phyloP scores from a whole-genome alignment of 1,284 basidiomycete species.

The Naganishia albida region DNA sequence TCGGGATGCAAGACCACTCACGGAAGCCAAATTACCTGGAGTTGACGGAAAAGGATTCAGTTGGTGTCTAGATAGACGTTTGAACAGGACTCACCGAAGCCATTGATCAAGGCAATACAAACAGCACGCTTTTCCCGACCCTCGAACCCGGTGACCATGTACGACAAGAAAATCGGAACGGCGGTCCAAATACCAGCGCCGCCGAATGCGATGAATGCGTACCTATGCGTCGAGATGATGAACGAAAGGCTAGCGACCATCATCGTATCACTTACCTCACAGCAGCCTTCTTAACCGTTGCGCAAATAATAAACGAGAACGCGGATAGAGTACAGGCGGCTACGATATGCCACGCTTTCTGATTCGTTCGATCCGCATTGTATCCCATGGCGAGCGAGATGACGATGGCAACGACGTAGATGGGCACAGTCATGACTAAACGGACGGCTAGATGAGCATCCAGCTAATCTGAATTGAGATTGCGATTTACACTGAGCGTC shows the following conservation, averaged over 20 bases:
- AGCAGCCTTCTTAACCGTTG: constrained; percentile 42
- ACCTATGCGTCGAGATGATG: constrained; percentile 35
- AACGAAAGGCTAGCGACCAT: neutral
- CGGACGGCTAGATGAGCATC: neutral
- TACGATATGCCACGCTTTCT: constrained; percentile 50
- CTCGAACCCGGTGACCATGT: constrained; percentile 52
- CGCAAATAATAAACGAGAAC: constrained; percentile 48
- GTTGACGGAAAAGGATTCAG: neutral
- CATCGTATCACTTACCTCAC: constrained; percentile 35
- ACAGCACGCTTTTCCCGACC: constrained; percentile 51
- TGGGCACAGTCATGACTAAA: constrained; percentile 54
- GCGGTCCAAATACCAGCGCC: constrained; percentile 51
- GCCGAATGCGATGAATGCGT: constrained; percentile 53
- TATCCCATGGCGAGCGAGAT: constrained; percentile 46
- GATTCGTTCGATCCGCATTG: constrained; percentile 48
- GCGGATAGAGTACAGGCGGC: constrained; percentile 39
- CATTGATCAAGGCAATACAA: constrained; percentile 50
- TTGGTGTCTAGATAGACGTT: neutral
- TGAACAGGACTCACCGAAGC: constrained; percentile 39
- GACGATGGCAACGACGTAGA: constrained; percentile 53
- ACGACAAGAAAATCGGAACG: constrained; percentile 49
- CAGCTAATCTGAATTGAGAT: neutral
- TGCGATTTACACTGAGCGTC: constrained; percentile 46
- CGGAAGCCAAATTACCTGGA: neutral
- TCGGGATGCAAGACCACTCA: neutral